Evolutionary conservation across 2,329 filamentous ascomycete genomes (phyloP), one percentile per base, ranked within the genome.

Genomic region (Diplocarpon rosae): DNA sequence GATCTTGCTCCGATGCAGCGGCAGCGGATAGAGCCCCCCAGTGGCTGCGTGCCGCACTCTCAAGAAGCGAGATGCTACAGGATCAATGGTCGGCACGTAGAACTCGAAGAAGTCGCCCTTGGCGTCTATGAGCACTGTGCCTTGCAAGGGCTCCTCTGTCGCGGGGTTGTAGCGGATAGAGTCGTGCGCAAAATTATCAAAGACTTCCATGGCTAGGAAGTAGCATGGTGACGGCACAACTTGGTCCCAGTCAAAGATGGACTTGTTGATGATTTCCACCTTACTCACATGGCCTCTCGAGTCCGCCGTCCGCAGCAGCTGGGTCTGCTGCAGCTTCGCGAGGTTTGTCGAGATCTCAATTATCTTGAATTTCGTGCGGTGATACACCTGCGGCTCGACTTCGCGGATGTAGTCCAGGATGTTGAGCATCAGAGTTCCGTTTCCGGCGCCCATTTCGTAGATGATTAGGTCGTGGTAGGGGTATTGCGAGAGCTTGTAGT

Each of bases 141-240:
- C 88, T 67, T 98, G 93, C 43, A 95, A 74, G 0, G 90, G 85
- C 53, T 83, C 70, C 62, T 87, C 85, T 10, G 88, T 93, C 48
- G 72, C 66, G 10, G 83, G 72, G 65, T 96, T 83, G 68, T 96
- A 98, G 52, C 93, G 89, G 50, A 98, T 79, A 47, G 82, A 76
- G 67, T 98, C 92, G 68, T 98, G 93, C 30, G 87, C 81, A 62
- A 98, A 96, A 67, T 98, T 98, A 70, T 98, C 92, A 60, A 95
- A 95, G 53, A 98, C 92, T 66, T 98, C 92, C 66, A 98, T 83
- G 36, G 90, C 92, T 34, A 98, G 76, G 71, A 98, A 96, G 72
- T 94, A 98, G 69, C 92, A 96, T 0, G 90, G 92, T 2, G 83
- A 85, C 8, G 87, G 83, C n/a, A 95, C 85, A 54, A 84, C 85